These are phyloP conservation scores for Leishmania braziliensis DNA, from an alignment of 208 protist species.

Conservation along the genomic window DNA sequence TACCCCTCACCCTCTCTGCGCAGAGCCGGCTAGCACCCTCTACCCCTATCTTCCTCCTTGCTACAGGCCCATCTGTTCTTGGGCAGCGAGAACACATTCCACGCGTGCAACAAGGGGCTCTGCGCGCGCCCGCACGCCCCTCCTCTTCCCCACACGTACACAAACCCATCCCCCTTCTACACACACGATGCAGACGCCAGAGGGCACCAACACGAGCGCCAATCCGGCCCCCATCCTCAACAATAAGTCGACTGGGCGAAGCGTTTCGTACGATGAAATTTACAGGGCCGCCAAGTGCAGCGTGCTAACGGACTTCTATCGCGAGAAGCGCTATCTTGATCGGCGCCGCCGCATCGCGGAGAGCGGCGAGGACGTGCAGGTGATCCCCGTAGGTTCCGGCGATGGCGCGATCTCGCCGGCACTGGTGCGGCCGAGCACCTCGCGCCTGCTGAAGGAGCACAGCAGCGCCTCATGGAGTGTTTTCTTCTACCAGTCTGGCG, in stretches of 20 bases:
- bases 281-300: conserved; percentile 41
- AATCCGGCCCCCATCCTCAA: conserved; percentile 62
- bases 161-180: neutral
- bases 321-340: conserved; percentile 44
- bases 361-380: conserved; percentile 47
- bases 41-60: neutral
- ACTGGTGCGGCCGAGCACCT: conserved; percentile 48
- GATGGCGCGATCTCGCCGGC: conserved; percentile 10
- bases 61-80: neutral
- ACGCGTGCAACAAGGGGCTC: neutral
- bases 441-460: conserved; percentile 81
- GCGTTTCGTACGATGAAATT: conserved; percentile 65
- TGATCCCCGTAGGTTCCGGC: conserved; percentile 39
- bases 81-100: neutral
- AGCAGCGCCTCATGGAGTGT: conserved; percentile 62
- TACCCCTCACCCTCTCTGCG: neutral
- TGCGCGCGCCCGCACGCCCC: neutral
- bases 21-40: neutral
- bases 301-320: conserved; percentile 68
- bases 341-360: conserved; percentile 22
- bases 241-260: conserved; percentile 28
- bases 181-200: conserved; percentile 46
- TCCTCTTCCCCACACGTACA: neutral
- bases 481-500: conserved; percentile 72
- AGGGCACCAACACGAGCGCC: conserved; percentile 40